phyloP scores from a whole-genome alignment of 192 early-diverging fungal species.

The Thoreauomyces humboldtii region DNA sequence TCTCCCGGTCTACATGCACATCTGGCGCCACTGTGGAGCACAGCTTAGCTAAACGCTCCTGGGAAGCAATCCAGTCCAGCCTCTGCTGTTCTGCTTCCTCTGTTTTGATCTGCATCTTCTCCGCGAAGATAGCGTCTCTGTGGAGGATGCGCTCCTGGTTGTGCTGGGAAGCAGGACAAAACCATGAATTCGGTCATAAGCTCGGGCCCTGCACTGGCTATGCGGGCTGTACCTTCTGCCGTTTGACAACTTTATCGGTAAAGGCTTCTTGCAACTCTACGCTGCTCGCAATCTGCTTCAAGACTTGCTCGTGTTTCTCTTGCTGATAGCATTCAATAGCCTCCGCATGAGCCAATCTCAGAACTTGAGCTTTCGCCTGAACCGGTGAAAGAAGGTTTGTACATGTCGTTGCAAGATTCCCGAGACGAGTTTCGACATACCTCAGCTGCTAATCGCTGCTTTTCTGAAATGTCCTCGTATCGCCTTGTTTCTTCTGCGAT shows the following conservation, averaged over 20 bases:
- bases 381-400: too few relatives aligned
- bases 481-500: background rate
- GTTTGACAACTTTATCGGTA: background rate
- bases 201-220: too few relatives aligned
- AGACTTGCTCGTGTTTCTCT: background rate
- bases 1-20: background rate
- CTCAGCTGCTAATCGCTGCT: too few relatives aligned
- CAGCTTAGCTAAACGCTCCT: background rate
- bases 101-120: background rate
- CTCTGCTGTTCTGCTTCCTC: background rate
- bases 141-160: background rate
- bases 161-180: too few relatives aligned
- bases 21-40: background rate
- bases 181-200: too few relatives aligned
- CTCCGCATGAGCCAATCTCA: background rate
- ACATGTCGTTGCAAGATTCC: too few relatives aligned
- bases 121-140: background rate
- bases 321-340: background rate
- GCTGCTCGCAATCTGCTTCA: background rate
- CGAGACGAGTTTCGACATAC: too few relatives aligned
- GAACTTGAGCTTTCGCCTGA: background rate
- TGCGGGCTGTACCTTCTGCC: slow-evolving; percentile 2
- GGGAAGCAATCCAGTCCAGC: background rate
- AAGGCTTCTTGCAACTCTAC: background rate
- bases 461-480: background rate